Conservation (phyloP, 2,329 filamentous ascomycete genomes). For the Colletotrichum zoysiae region DNA sequence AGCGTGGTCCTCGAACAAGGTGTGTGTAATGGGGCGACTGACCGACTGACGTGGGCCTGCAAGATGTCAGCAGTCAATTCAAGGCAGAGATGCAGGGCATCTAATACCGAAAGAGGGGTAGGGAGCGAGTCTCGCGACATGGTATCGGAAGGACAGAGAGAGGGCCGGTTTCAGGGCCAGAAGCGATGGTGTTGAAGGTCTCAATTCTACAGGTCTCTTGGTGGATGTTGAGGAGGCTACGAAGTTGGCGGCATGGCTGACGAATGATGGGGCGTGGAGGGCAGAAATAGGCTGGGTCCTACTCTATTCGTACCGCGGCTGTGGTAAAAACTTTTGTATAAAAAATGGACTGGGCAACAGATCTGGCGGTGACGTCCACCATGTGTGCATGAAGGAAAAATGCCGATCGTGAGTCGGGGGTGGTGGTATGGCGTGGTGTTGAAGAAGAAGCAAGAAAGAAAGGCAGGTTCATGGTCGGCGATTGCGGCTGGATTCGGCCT, state of each 20-base stretch:
- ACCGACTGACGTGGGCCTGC: background rate
- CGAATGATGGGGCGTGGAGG: background rate
- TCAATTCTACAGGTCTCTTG: background rate
- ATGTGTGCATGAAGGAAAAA: background rate
- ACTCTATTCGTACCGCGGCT: background rate
- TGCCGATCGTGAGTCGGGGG: background rate
- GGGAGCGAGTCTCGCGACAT: slow-evolving; percentile 13
- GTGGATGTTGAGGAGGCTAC: background rate
- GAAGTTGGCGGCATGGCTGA: background rate
- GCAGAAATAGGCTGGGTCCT: background rate
- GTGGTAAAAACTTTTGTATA: background rate
- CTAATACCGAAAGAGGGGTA: slow-evolving; percentile 32
- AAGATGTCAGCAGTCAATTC: background rate
- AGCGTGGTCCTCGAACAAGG: slow-evolving; percentile 22
- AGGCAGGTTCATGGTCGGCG: background rate
- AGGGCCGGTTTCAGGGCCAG: slow-evolving; percentile 5
- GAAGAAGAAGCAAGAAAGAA: slow-evolving; percentile 11
- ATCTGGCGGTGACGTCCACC: background rate
- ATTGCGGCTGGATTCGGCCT: background rate
- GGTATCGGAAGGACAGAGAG: slow-evolving; percentile 18
- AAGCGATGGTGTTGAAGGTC: background rate
- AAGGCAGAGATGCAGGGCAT: slow-evolving; percentile 32
- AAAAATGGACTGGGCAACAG: background rate
- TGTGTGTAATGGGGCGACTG: slow-evolving; percentile 6
- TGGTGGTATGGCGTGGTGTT: background rate